Evolutionary conservation across 2,329 filamentous ascomycete species (phyloP), one percentile per base, ranked within the genome.

Genomic region (Pseudohalonectria lignicola): DNA sequence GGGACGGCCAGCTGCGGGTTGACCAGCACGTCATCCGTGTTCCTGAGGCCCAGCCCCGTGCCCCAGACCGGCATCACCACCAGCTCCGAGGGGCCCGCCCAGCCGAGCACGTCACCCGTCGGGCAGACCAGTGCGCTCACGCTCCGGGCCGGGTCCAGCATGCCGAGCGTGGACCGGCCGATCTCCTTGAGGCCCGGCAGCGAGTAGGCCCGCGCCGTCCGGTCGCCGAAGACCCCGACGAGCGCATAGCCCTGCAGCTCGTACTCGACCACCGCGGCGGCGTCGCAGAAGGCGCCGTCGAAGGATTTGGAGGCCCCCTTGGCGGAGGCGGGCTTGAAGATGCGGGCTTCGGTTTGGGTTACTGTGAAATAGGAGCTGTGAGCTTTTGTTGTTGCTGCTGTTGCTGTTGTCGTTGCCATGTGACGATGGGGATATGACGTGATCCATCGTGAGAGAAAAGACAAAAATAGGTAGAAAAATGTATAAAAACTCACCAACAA

Each of bases 271-370:
- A 96, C 76, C 3, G 72, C 68, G 3, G 92, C 90, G 2, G 84
- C 72, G 50, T 94, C 82, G 54, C 90, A 96, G 30, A 94, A 64
- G 42, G 66, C 76, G 47, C 85, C 79, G 50, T 94, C 87, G 61
- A 92, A 96, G 1, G 79, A 78, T 50, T 92, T 94, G 39, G 87
- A 85, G 0, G 90, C 88, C n/a, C 90, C 92, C 60, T 94, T 96
- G 16, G 79, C 71, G 1, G 75, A 76, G 3, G 86, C 79, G 0
- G 92, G 90, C 46, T 80, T 85, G 67, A 95, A 94, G 35, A 98
- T 78, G 40, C 88, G 78, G n/a, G 79, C 81, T 49, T 87, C 86
- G 2, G 80, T 85, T 55, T 72, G 66, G 1, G 72, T 75, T 1
- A 72, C 57, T 90, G 48, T 48, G 17, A 15, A 3, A 18, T 36